These are phyloP conservation scores for Senna siamea DNA, from an alignment of 306 rosid species.

Conservation along the genomic window DNA sequence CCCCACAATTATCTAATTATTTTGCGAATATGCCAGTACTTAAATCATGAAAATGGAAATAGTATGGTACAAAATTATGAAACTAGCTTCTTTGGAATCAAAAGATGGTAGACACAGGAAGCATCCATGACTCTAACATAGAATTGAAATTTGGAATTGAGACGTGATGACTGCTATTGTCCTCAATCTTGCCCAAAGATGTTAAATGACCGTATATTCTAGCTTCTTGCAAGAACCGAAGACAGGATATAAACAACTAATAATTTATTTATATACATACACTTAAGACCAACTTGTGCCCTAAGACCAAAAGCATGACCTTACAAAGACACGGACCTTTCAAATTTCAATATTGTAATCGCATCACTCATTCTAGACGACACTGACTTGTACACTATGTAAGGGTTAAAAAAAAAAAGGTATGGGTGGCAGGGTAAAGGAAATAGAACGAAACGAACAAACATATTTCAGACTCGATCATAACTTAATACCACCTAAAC, in stretches of 20 bases:
- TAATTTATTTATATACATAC: constrained; percentile 36
- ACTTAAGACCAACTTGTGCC: constrained; percentile 29
- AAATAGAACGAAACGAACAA: constrained; percentile 18
- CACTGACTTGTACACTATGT: constrained; percentile 33
- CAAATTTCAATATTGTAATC: constrained; percentile 19
- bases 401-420: constrained; percentile 3
- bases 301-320: constrained; percentile 20
- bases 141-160: background rate
- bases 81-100: background rate
- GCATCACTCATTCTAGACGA: constrained; percentile 28
- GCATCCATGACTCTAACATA: background rate
- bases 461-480: constrained; percentile 31
- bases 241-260: background rate
- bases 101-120: background rate
- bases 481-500: constrained; percentile 32
- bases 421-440: background rate
- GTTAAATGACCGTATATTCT: background rate
- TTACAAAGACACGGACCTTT: constrained; percentile 41
- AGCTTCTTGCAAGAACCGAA: background rate
- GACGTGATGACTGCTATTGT: background rate
- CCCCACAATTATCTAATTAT: background rate
- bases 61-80: background rate
- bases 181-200: background rate
- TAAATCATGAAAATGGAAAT: background rate
- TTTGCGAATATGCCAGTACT: background rate